Conservation (phyloP, 2,329 filamentous ascomycete species). For the Fusarium sp. region DNA sequence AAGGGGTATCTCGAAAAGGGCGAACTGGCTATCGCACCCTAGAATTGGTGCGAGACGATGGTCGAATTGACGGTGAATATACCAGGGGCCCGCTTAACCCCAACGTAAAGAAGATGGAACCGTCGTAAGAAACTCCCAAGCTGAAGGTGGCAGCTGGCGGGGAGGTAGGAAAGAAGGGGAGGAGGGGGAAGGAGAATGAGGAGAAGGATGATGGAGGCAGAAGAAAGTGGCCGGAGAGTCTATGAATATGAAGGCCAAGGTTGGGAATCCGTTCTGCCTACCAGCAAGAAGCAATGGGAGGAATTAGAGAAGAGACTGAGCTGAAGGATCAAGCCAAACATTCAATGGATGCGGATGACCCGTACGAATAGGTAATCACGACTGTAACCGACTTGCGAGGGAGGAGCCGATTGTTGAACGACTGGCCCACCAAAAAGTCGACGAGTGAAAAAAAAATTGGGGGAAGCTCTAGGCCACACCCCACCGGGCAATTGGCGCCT, state of each 20-base stretch:
- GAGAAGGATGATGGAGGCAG: constrained; percentile 43
- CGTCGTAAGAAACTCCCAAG: constrained; percentile 46
- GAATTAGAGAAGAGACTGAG: constrained; percentile 43
- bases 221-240: constrained; percentile 43
- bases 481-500: constrained; percentile 27
- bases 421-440: constrained; percentile 53
- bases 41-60: constrained; percentile 43
- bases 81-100: constrained; percentile 48
- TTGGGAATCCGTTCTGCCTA: constrained; percentile 45
- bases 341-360: constrained; percentile 31
- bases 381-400: constrained; percentile 47
- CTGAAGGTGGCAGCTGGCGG: constrained; percentile 47
- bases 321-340: constrained; percentile 34
- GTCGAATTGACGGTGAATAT: constrained; percentile 45
- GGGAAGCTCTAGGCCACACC: constrained; percentile 49
- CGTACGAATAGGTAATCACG: constrained; percentile 48
- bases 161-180: constrained; percentile 34
- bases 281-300: constrained; percentile 47
- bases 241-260: constrained; percentile 47
- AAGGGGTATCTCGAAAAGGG: constrained; percentile 51
- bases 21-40: constrained; percentile 46
- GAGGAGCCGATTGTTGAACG: constrained; percentile 55
- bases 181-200: constrained; percentile 27
- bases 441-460: constrained; percentile 53
- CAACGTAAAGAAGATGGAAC: constrained; percentile 44